Evolutionary conservation across 768 basidiomycete species (phyloP).

Genomic region (Leccinellum albellum): DNA sequence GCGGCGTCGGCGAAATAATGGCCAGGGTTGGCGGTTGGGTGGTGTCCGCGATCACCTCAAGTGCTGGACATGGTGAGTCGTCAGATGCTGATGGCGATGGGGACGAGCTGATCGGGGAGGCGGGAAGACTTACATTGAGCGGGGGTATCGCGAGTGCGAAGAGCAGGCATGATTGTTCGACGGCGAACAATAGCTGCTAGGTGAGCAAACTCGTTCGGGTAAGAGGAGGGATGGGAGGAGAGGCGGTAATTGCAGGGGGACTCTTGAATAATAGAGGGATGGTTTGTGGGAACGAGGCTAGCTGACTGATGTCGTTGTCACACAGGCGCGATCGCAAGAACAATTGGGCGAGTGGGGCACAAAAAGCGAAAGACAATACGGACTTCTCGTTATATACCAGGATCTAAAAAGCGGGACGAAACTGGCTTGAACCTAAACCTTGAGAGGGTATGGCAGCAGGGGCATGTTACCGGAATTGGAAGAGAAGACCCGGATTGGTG

Average conservation of each 20-base stretch:
- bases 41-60: conserved; percentile 72
- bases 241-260: conserved; percentile 12
- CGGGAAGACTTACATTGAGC: conserved; percentile 39
- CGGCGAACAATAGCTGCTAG: conserved; percentile 32
- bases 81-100: conserved; percentile 1
- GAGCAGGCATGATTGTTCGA: conserved; percentile 67
- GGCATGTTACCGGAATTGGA: conserved; percentile 19
- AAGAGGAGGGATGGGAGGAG: conserved; percentile 32
- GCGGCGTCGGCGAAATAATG: conserved; percentile 61
- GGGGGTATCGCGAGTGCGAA: conserved; percentile 74
- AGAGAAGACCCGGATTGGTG: conserved; percentile 23
- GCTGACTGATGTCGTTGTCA: conserved; percentile 48
- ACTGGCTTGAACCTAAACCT: conserved; percentile 36
- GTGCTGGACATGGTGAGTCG: conserved; percentile 42
- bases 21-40: conserved; percentile 49
- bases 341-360: conserved; percentile 68
- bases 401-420: conserved; percentile 26
- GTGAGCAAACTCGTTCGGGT: conserved; percentile 35
- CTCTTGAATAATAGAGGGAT: conserved; percentile 41
- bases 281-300: conserved; percentile 38
- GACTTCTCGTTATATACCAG: conserved; percentile 51
- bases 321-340: conserved; percentile 44
- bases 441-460: conserved; percentile 19
- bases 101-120: background rate
- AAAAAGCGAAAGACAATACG: conserved; percentile 55